phyloP scores from a whole-genome alignment of 805 yeast genomes.

The Saccharomycopsis sp. region DNA sequence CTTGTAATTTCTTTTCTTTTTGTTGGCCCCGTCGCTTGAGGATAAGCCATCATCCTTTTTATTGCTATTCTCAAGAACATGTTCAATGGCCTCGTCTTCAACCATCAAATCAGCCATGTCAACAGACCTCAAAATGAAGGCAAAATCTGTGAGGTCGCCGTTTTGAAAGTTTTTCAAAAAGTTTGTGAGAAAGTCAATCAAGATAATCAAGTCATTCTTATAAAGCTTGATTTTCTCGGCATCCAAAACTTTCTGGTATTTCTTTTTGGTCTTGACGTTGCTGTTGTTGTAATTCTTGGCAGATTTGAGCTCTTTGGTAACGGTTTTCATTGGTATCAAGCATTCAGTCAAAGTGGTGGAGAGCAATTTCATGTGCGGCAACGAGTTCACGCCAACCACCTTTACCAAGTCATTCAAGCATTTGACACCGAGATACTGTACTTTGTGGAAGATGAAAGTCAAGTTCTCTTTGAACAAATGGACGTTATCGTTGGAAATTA shows the following conservation, averaged over 20 bases:
- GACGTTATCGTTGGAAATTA: constrained; percentile 39
- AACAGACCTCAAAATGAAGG: constrained; percentile 45
- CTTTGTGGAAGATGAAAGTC: constrained; percentile 32
- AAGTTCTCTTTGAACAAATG: constrained; percentile 36
- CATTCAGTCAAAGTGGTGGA: constrained; percentile 22
- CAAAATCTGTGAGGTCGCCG: constrained; percentile 37
- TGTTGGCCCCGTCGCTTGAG: constrained; percentile 14
- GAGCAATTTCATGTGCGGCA: constrained; percentile 10
- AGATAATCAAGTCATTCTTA: constrained; percentile 22
- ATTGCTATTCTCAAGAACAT: constrained; percentile 21
- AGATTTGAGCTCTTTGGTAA: not conserved
- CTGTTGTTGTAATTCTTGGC: too few relatives aligned
- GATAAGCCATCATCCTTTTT: too few relatives aligned
- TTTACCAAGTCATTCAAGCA: constrained; percentile 28
- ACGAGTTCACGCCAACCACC: constrained; percentile 30
- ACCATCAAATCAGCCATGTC: constrained; percentile 40
- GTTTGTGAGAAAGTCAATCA: constrained; percentile 23
- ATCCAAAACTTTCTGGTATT: constrained; percentile 18
- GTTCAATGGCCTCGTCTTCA: constrained; percentile 18
- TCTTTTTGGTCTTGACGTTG: too few relatives aligned
- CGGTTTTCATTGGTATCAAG: constrained; percentile 21
- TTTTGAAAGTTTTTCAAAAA: constrained; percentile 29
- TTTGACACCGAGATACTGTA: constrained; percentile 38
- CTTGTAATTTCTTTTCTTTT: constrained; percentile 31
- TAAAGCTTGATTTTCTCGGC: constrained; percentile 21